These are phyloP conservation scores for Lichtheimia hyalospora DNA, from an alignment of 371 early-diverging fungal species.

Conservation along the genomic window DNA sequence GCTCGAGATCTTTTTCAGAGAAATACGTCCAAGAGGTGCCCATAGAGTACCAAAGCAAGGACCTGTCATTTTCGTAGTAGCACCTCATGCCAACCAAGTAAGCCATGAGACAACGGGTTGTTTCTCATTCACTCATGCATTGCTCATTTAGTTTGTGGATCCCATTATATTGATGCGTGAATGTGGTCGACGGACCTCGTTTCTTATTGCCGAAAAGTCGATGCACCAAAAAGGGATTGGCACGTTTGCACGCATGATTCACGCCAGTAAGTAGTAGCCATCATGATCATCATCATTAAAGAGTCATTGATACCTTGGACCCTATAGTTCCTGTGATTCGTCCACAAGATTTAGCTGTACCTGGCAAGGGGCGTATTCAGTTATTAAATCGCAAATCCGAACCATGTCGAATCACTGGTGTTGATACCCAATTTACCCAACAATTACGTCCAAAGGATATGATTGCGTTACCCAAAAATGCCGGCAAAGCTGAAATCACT, in stretches of 20 bases:
- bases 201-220: slow-evolving; percentile 85
- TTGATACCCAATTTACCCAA: slow-evolving; percentile 66
- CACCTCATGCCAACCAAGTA: slow-evolving; percentile 96
- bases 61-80: slow-evolving; percentile 92
- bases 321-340: slow-evolving; percentile 89
- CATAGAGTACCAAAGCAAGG: slow-evolving; percentile 86
- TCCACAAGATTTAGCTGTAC: slow-evolving; percentile 79
- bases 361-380: slow-evolving; percentile 67
- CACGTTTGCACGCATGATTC: slow-evolving; percentile 68
- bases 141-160: slow-evolving; percentile 81
- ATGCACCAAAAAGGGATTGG: slow-evolving; percentile 88
- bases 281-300: no score
- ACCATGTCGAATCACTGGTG: slow-evolving; percentile 64
- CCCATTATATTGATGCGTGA: slow-evolving; percentile 85
- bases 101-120: no score
- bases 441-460: slow-evolving; percentile 58
- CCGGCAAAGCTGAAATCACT: slow-evolving; percentile 62
- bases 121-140: background rate
- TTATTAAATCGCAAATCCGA: slow-evolving; percentile 61
- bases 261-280: slow-evolving; percentile 63
- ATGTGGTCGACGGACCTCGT: slow-evolving; percentile 79
- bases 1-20: slow-evolving; percentile 85
- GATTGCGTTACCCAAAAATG: slow-evolving; percentile 57
- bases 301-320: no score
- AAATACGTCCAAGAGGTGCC: slow-evolving; percentile 84